Conservation (phyloP, 1,284 basidiomycete genomes). For the Somion occarium region DNA sequence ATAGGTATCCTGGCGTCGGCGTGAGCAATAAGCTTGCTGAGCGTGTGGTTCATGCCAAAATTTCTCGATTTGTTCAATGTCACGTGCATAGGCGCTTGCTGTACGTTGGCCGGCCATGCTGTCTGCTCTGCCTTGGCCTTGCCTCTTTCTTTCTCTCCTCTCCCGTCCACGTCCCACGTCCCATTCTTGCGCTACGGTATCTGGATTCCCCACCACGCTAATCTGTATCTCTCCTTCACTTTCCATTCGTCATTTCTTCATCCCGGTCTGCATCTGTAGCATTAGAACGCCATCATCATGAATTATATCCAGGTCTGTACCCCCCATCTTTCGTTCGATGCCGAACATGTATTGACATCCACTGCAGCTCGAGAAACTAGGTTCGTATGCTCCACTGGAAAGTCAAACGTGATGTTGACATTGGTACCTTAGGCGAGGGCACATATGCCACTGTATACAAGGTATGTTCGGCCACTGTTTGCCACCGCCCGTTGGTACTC, state of each 20-base stretch:
- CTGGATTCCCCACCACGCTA: neutral
- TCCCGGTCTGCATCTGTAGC: neutral
- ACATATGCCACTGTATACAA: constrained; percentile 92
- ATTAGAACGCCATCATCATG: constrained; percentile 27
- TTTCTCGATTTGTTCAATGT: constrained; percentile 1
- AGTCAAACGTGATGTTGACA: neutral
- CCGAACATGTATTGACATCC: constrained; percentile 2
- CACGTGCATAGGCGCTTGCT: neutral
- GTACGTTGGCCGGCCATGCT: neutral
- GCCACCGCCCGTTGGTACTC: constrained; percentile 1
- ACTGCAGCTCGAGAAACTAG: constrained; percentile 81
- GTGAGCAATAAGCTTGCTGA: neutral
- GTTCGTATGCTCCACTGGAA: constrained; percentile 27
- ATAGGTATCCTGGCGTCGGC: neutral
- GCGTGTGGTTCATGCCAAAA: neutral
- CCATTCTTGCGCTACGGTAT: neutral
- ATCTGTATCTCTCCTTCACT: neutral
- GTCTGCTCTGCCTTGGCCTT: neutral
- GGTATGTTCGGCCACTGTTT: constrained; percentile 36
- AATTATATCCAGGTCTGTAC: constrained; percentile 65
- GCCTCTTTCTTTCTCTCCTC: neutral
- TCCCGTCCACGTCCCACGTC: neutral
- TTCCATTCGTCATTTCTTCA: neutral
- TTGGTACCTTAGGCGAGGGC: constrained; percentile 56
- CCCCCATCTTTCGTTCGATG: neutral